Conservation (phyloP, 768 basidiomycete genomes). For the Chiua virens region DNA sequence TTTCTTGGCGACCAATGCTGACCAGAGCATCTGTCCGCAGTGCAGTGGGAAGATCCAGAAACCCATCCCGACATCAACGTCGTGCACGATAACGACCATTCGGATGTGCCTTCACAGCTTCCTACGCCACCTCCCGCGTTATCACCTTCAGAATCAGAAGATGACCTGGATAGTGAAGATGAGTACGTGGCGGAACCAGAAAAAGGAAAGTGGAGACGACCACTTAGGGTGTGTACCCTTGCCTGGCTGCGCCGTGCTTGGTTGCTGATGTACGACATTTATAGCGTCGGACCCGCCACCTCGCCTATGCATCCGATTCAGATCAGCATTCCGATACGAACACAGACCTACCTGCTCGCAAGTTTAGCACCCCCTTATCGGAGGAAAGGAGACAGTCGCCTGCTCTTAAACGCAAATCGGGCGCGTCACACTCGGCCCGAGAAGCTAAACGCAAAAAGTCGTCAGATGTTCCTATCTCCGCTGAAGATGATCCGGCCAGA, state of each 20-base stretch:
- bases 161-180: constrained; percentile 59
- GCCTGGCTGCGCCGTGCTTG: constrained; percentile 5
- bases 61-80: constrained; percentile 47
- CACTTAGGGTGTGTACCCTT: constrained; percentile 44
- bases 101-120: constrained; percentile 11
- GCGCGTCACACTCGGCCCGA: constrained; percentile 36
- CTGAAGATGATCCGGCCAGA: constrained; percentile 67
- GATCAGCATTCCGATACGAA: constrained; percentile 37
- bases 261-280: constrained; percentile 13
- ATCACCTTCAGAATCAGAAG: constrained; percentile 47
- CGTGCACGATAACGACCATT: constrained; percentile 20
- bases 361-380: constrained; percentile 13
- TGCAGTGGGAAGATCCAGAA: constrained; percentile 71
- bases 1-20: constrained; percentile 24
- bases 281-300: constrained; percentile 46
- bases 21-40: constrained; percentile 41
- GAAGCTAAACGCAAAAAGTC: constrained; percentile 50
- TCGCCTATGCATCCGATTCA: constrained; percentile 43
- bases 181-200: constrained; percentile 61
- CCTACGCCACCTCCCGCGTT: constrained; percentile 33
- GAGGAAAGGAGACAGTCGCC: constrained; percentile 25
- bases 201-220: constrained; percentile 33
- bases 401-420: constrained; percentile 56
- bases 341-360: constrained; percentile 17
- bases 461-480: constrained; percentile 37